Evolutionary conservation across 163 green algal species (phyloP).

Genomic region (Coccomyxa subellipsoidea): DNA sequence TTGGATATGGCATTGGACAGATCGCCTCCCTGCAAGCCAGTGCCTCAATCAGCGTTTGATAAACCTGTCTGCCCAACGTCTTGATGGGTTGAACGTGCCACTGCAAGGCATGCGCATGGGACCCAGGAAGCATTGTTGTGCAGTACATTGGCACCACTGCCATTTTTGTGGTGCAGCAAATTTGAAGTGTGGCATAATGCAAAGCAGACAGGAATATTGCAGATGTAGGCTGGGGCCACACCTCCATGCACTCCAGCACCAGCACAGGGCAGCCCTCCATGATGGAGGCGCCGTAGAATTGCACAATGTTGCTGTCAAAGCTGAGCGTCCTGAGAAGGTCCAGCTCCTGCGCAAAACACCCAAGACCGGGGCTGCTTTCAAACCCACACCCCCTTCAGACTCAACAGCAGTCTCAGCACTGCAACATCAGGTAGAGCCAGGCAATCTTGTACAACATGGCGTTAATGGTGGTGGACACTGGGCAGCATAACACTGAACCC

Average conservation of each 20-base stretch:
- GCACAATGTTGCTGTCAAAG: slow-evolving; percentile 17
- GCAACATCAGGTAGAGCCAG: not conserved
- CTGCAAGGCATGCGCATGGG: no score
- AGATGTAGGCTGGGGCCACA: not conserved
- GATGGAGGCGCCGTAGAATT: slow-evolving; percentile 10
- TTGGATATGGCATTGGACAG: not conserved
- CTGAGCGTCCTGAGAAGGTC: slow-evolving; percentile 12
- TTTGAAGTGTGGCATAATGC: not conserved
- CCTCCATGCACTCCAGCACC: slow-evolving; percentile 13
- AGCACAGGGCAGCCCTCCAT: slow-evolving; percentile 10
- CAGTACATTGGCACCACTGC: no score
- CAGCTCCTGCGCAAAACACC: slow-evolving; percentile 8
- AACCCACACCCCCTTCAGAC: no score
- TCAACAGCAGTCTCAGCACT: no score
- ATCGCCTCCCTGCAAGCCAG: not conserved
- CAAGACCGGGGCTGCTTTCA: no score
- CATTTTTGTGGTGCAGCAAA: no score
- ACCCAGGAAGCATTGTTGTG: no score
- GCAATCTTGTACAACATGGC: not conserved
- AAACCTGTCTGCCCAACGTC: not conserved
- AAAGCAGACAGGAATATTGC: not conserved
- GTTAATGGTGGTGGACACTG: not conserved
- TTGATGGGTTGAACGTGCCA: not conserved
- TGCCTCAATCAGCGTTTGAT: not conserved
- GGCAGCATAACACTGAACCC: no score